phyloP scores from a whole-genome alignment of 2,329 filamentous ascomycete species.

The Arthroderma sp. region DNA sequence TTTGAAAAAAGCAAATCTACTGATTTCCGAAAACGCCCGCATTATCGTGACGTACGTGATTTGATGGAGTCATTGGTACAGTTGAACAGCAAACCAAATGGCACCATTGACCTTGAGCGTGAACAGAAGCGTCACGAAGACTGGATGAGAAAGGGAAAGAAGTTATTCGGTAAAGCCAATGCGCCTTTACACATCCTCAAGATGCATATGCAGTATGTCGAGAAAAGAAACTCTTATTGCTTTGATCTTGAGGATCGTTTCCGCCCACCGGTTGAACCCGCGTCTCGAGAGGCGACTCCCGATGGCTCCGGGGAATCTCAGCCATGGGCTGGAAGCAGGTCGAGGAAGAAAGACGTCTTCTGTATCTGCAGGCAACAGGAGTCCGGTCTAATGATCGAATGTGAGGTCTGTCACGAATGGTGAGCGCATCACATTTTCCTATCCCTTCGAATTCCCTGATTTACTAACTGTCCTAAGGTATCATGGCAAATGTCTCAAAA shows the following conservation, averaged over 20 bases:
- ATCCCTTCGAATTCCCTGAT: conserved; percentile 5
- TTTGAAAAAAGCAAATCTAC: conserved; percentile 63
- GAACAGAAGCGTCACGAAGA: conserved; percentile 93
- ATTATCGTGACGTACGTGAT: conserved; percentile 79
- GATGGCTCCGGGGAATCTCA: conserved; percentile 41
- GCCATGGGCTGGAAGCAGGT: conserved; percentile 40
- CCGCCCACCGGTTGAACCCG: conserved; percentile 78
- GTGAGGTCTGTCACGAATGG: conserved; percentile 96
- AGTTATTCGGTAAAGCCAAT: conserved; percentile 95
- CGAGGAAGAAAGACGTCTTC: conserved; percentile 64
- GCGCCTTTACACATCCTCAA: conserved; percentile 92
- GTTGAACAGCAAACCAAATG: conserved; percentile 81
- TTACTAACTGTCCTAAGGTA: conserved; percentile 48
- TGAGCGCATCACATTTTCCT: conserved; percentile 36
- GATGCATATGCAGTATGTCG: conserved; percentile 84
- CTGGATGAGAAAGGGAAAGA: conserved; percentile 98
- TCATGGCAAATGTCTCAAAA: conserved; percentile 95
- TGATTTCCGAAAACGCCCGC: conserved; percentile 68
- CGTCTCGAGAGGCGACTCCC: conserved; percentile 67
- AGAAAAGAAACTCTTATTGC: conserved; percentile 78
- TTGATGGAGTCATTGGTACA: conserved; percentile 78
- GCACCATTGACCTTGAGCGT: conserved; percentile 84
- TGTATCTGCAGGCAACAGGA: conserved; percentile 91
- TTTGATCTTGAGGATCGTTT: conserved; percentile 87
- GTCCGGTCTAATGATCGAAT: conserved; percentile 99